These are phyloP conservation scores for Globomyces sp. DNA, from an alignment of 371 early-diverging fungal genomes.

Conservation along the genomic window DNA sequence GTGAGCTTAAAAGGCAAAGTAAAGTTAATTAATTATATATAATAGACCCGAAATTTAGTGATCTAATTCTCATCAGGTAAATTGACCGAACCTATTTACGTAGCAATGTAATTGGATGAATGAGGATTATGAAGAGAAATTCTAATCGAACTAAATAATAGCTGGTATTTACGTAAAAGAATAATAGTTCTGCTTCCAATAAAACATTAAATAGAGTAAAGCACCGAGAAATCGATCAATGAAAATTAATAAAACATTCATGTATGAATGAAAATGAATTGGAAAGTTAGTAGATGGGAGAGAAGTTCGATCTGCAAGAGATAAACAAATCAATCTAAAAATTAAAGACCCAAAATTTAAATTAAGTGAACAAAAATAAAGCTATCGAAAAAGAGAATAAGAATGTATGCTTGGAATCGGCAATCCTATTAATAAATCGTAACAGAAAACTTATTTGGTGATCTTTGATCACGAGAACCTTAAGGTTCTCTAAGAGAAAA, in stretches of 20 bases:
- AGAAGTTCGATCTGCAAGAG: slow-evolving; percentile 36
- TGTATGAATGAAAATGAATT: slow-evolving; percentile 24
- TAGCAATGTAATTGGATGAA: slow-evolving; percentile 56
- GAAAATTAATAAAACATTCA: slow-evolving; percentile 27
- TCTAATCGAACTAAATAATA: slow-evolving; percentile 57
- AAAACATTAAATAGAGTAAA: slow-evolving; percentile 44
- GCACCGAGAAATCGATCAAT: slow-evolving; percentile 37
- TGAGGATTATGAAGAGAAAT: slow-evolving; percentile 53
- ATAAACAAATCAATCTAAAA: slow-evolving; percentile 38
- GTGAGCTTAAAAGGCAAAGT: slow-evolving; percentile 53
- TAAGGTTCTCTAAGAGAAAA: slow-evolving; percentile 8
- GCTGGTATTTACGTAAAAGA: slow-evolving; percentile 59
- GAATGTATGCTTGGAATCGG: slow-evolving; percentile 33
- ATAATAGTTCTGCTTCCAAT: slow-evolving; percentile 52
- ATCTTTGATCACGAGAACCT: too few relatives aligned
- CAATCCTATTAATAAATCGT: slow-evolving; percentile 23
- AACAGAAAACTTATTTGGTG: slow-evolving; percentile 9
- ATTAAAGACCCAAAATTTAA: slow-evolving; percentile 35
- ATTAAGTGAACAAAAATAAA: slow-evolving; percentile 37
- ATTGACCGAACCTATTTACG: slow-evolving; percentile 55
- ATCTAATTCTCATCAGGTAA: slow-evolving; percentile 38
- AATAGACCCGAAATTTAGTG: slow-evolving; percentile 58
- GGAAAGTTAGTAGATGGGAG: slow-evolving; percentile 28
- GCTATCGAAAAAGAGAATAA: slow-evolving; percentile 27
- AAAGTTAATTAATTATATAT: slow-evolving; percentile 43